Base-by-base conservation (phyloP, 768 basidiomycete species). In the Amanita jacksonii region DNA sequence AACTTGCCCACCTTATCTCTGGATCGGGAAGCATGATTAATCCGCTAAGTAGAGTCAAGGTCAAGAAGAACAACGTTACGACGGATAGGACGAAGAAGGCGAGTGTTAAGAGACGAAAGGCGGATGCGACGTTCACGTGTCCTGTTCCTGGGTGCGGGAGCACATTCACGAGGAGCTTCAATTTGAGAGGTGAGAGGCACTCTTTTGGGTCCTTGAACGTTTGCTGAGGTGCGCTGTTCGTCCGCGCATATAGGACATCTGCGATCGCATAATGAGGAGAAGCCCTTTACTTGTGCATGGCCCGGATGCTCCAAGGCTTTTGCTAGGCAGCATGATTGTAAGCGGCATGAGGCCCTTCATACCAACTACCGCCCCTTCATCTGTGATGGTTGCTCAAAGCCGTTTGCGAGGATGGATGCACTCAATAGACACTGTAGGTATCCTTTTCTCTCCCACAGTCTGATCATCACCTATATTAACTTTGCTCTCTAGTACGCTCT, bases 291-390 rank as follows among this genome's bases (percentile, higher is more conserved):
- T 60, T 97, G 92, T 66, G 82, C 86, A 54, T 94, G 90, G 81
- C 88, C 89, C 1, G 91, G 89, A 18, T 97, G 92, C 57, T 83
- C 81, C 20, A 94, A 96, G 64, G 89, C 92, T 18, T 93, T 96
- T 50, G 92, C 87, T 20, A 65, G 92, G 45, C 89, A 94, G 59
- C 93, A 96, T 56, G 93, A 98, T 60, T 96, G 93, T 64, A 97
- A 94, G 59, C 77, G 92, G 2, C 94, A 98, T 54, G 93, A 96
- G 62, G 85, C 92, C 52, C 70, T 98, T 32, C 93, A 98, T 59
- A 81, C 87, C 46, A 93, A 94, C 53, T 84, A 90, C 55, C 69
- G 92, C 18, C 91, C 92, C 49, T 94, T 92, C 59, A 84, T 77
- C 9, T 98, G 94, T 55, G 87, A 92, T 7, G 92, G 90, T 34